Conservation (phyloP, 2,329 filamentous ascomycete species). For the Penicillium griseofulvum region DNA sequence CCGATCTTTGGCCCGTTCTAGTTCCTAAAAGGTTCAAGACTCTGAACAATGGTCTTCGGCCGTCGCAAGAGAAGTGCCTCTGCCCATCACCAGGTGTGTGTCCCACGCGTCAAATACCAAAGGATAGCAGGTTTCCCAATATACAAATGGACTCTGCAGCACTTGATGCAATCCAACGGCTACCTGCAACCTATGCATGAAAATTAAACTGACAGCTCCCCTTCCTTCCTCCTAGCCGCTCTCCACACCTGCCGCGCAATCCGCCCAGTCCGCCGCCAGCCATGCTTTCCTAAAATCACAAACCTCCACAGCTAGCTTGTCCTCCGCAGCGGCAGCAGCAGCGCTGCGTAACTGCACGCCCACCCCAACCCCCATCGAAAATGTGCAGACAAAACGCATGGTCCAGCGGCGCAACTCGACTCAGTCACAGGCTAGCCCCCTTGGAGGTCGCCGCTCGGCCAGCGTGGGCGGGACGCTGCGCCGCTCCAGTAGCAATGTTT, state of each 20-base stretch:
- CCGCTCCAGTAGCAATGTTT: conserved; percentile 67
- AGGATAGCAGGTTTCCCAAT: not conserved
- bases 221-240: conserved; percentile 52
- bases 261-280: conserved; percentile 75
- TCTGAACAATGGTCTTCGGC: conserved; percentile 38
- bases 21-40: not conserved
- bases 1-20: conserved; percentile 3
- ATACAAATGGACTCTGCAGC: not conserved
- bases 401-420: conserved; percentile 68
- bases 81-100: conserved; percentile 42
- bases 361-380: conserved; percentile 74
- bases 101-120: not conserved
- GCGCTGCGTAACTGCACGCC: conserved; percentile 76
- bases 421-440: conserved; percentile 61
- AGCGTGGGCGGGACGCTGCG: conserved; percentile 51
- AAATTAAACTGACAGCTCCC: conserved; percentile 12
- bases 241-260: conserved; percentile 64
- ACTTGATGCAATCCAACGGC: conserved; percentile 1
- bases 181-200: conserved; percentile 9
- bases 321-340: conserved; percentile 80
- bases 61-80: conserved; percentile 38
- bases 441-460: conserved; percentile 41
- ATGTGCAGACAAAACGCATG: conserved; percentile 85
- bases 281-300: conserved; percentile 74
- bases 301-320: conserved; percentile 65